Evolutionary conservation across 768 basidiomycete genomes (phyloP), one percentile per base, ranked within the genome.

Genomic region (Hygrophorus russula): DNA sequence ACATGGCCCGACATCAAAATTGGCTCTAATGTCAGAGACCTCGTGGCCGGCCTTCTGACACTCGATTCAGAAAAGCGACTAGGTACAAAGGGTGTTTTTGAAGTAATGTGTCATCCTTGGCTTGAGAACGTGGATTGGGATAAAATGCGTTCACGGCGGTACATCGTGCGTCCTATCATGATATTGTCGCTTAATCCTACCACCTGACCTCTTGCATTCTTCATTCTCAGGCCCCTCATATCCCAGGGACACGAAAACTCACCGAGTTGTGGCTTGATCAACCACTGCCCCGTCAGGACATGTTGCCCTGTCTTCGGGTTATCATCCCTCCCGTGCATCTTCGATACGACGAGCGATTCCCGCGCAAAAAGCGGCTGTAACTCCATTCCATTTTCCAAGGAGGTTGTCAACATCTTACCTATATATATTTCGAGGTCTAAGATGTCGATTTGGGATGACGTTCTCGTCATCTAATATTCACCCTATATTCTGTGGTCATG

Each of bases 61-160:
- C 48, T 59, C 2, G 54, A 70, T 30, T 53, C 67, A 0, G 41
- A 52, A 10, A 27, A 63, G 33, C 66, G 77, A 19, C 52, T 75
- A 6, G 74, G 71, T 15, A 53, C 55, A 3, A 49, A 53, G 0
- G 62, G 56, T 27, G 53, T 57, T 17, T 41, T 51, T 2, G 60
- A 68, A 17, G 61, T 76, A 6, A 54, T 54, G 33, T 43, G 50
- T 4, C 72, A 78, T 44, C 57, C 63, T 1, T 80, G 71, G 71
- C 50, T 78, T 34, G 46, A 49, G 4, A 54, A 58, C 15, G 57
- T 79, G 10, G 61, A 71, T 43, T 78, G 74, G 76, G 53, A 53
- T 14, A 66, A 64, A 51, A 65, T 78, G 58, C 49, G 60, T 9
- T 51, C 54, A 0, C 63, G 69, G 32, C 54, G 59, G 28, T 73